Conservation (phyloP, 1,284 basidiomycete species). For the Pseudozyma sp. region DNA sequence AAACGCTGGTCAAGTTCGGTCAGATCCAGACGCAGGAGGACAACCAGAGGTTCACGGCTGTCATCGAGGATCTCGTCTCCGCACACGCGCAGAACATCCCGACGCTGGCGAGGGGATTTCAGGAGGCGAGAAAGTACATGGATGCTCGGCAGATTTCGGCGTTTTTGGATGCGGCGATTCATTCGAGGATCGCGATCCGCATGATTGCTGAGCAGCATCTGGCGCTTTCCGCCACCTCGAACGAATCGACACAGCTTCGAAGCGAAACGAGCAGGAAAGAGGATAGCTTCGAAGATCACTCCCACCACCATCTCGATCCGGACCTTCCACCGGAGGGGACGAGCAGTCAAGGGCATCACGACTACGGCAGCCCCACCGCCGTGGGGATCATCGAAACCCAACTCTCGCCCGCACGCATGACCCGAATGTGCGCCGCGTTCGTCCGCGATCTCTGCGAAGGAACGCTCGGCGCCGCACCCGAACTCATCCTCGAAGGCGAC, state of each 20-base stretch:
- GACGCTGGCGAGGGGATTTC: constrained; percentile 88
- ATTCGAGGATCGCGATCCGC: constrained; percentile 85
- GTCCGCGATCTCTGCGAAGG: constrained; percentile 85
- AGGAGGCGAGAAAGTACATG: constrained; percentile 86
- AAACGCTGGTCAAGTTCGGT: constrained; percentile 78
- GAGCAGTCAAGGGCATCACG: constrained; percentile 29
- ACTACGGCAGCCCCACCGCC: constrained; percentile 52
- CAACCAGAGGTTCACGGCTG: constrained; percentile 77
- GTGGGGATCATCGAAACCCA: constrained; percentile 65
- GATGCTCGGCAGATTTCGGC: constrained; percentile 79
- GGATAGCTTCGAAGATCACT: constrained; percentile 21
- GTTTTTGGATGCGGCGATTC: constrained; percentile 86
- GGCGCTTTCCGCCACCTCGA: constrained; percentile 72
- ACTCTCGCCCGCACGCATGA: constrained; percentile 67
- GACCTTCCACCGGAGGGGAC: constrained; percentile 35
- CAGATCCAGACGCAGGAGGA: constrained; percentile 76
- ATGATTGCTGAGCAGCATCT: constrained; percentile 93
- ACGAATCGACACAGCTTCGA: constrained; percentile 5
- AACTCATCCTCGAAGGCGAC: constrained; percentile 52
- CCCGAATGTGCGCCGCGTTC: constrained; percentile 73
- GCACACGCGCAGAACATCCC: constrained; percentile 88
- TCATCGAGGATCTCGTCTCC: constrained; percentile 79
- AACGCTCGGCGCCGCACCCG: constrained; percentile 81
- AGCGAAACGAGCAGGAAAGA: background rate
- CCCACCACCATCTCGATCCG: constrained; percentile 32